Evolutionary conservation across 768 basidiomycete genomes (phyloP).

Genomic region (Termitomyces titanicus): DNA sequence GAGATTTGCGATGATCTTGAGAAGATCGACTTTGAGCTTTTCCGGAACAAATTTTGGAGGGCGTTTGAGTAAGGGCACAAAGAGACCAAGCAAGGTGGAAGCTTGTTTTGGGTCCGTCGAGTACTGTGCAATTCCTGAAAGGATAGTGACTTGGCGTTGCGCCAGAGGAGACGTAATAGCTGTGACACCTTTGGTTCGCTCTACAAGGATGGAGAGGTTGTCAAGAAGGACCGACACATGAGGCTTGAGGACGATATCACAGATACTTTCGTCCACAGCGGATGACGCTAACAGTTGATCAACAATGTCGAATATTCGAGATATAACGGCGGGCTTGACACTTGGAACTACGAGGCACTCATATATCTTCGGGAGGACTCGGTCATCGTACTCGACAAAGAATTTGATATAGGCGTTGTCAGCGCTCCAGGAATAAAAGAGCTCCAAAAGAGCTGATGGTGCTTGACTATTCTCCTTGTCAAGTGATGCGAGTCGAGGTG

Average conservation of each 20-base stretch:
- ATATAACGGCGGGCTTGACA: slow-evolving; percentile 83
- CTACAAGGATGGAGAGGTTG: slow-evolving; percentile 68
- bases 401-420: slow-evolving; percentile 53
- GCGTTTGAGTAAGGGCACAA: slow-evolving; percentile 77
- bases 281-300: slow-evolving; percentile 63
- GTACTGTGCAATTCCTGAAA: slow-evolving; percentile 77
- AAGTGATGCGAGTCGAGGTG: slow-evolving; percentile 73
- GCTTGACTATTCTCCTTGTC: slow-evolving; percentile 88
- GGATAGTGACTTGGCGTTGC: slow-evolving; percentile 77
- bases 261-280: slow-evolving; percentile 43
- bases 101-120: slow-evolving; percentile 71
- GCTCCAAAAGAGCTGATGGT: slow-evolving; percentile 83
- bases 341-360: slow-evolving; percentile 77
- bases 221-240: slow-evolving; percentile 68
- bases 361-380: slow-evolving; percentile 74
- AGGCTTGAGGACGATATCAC: slow-evolving; percentile 57
- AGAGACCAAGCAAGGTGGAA: slow-evolving; percentile 62
- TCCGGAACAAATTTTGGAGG: slow-evolving; percentile 77
- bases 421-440: slow-evolving; percentile 76
- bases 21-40: slow-evolving; percentile 78
- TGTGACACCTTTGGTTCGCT: slow-evolving; percentile 50
- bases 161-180: slow-evolving; percentile 59
- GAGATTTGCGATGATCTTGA: slow-evolving; percentile 65
- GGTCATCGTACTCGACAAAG: slow-evolving; percentile 66
- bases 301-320: slow-evolving; percentile 80